Evolutionary conservation across 148 eudicot species (phyloP).

Genomic region (Diospyros lotus): DNA sequence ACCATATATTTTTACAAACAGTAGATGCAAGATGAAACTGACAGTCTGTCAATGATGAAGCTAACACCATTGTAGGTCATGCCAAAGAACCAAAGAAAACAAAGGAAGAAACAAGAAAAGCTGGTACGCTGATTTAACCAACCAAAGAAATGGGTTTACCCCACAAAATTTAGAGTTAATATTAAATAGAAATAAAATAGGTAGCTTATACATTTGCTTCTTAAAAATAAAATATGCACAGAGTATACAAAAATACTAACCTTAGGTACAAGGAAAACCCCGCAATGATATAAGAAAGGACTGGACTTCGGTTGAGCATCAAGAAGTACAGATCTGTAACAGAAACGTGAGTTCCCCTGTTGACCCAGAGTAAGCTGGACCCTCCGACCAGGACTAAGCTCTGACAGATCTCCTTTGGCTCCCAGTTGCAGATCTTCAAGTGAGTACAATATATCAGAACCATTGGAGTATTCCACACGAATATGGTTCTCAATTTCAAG

Average conservation of each 20-base stretch:
- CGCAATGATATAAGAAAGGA: constrained; percentile 63
- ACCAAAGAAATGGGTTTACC: too few species aligned
- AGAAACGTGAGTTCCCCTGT: constrained; percentile 53
- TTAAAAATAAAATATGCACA: neutral
- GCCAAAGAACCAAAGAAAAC: too few species aligned
- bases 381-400: constrained; percentile 66
- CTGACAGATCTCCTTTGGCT: constrained; percentile 60
- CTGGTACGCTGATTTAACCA: too few species aligned
- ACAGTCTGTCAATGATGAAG: too few species aligned
- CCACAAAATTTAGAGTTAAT: too few species aligned
- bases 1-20: too few species aligned
- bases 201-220: neutral
- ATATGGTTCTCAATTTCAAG: constrained; percentile 66
- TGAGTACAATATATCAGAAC: constrained; percentile 51
- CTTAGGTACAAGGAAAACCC: constrained; percentile 82
- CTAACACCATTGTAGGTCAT: too few species aligned
- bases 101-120: too few species aligned
- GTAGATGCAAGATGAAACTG: too few species aligned
- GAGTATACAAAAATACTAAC: constrained; percentile 27
- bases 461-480: constrained; percentile 49
- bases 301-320: constrained; percentile 60
- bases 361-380: constrained; percentile 65
- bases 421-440: constrained; percentile 81
- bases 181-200: too few species aligned
- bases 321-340: constrained; percentile 75